Evolutionary conservation across 176 grass and related monocot genomes (phyloP).

Genomic region (Pontederia crassipes): DNA sequence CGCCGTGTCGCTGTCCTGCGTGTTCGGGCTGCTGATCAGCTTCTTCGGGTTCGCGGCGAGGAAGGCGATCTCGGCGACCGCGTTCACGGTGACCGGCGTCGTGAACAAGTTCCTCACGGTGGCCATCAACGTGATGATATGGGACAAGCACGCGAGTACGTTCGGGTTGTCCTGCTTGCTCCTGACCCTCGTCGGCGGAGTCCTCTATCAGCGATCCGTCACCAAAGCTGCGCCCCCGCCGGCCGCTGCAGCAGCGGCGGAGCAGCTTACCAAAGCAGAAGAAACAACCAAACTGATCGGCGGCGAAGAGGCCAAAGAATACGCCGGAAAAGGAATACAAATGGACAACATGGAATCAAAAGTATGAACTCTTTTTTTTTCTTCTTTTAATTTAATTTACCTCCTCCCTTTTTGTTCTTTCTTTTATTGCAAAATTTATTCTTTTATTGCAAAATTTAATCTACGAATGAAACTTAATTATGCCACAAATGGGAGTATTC

Average conservation of each 20-base stretch:
- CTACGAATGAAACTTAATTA: too few relatives aligned
- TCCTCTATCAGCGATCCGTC: background rate
- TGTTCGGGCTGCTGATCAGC: background rate
- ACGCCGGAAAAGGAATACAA: too few relatives aligned
- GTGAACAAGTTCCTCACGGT: slow-evolving; percentile 1
- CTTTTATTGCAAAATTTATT: too few relatives aligned
- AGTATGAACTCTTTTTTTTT: too few relatives aligned
- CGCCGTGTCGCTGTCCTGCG: background rate
- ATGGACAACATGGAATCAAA: too few relatives aligned
- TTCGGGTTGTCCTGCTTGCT: background rate
- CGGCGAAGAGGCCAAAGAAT: too few relatives aligned
- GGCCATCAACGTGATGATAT: background rate
- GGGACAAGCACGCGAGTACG: background rate
- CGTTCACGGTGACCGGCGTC: slow-evolving; percentile 4
- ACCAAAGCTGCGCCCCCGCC: background rate
- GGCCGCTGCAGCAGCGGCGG: background rate
- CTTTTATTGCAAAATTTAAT: too few relatives aligned
- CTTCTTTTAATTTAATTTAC: too few relatives aligned
- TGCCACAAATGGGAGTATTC: too few relatives aligned
- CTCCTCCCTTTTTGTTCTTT: too few relatives aligned
- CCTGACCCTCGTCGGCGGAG: background rate
- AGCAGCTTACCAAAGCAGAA: too few relatives aligned
- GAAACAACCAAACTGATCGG: too few relatives aligned
- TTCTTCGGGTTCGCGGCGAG: slow-evolving; percentile 3
- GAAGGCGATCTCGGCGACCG: slow-evolving; percentile 1